phyloP scores from a whole-genome alignment of 306 rosid genomes.

The Vicia sativa region DNA sequence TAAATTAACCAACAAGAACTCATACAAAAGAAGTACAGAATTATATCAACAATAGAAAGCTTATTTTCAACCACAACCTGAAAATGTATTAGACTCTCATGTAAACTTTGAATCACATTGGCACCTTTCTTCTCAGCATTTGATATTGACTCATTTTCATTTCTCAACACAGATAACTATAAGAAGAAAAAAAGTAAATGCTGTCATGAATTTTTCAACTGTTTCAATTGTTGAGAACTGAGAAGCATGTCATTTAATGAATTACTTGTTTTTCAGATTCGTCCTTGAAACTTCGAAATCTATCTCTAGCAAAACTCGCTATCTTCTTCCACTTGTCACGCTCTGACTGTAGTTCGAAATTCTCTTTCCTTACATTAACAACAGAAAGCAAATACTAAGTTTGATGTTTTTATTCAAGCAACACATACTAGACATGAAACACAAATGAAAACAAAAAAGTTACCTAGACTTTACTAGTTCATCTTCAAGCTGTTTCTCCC shows the following conservation, averaged over 20 bases:
- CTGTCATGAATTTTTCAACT: background rate
- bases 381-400: background rate
- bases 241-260: constrained; percentile 2
- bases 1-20: background rate
- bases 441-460: background rate
- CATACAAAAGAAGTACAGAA: background rate
- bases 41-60: constrained; percentile 2
- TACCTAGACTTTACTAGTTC: constrained; percentile 43
- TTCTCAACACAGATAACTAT: constrained; percentile 33
- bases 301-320: constrained; percentile 34
- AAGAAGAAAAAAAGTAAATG: constrained; percentile 16
- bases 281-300: constrained; percentile 29
- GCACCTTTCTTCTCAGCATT: constrained; percentile 39
- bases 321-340: constrained; percentile 28
- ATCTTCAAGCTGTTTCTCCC: constrained; percentile 26
- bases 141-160: constrained; percentile 37
- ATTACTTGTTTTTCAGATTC: constrained; percentile 39
- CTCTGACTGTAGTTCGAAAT: constrained; percentile 27
- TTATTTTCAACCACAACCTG: constrained; percentile 37
- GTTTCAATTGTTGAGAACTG: background rate
- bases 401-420: background rate
- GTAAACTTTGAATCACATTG: constrained; percentile 28
- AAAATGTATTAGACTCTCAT: constrained; percentile 30
- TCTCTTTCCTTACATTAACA: constrained; percentile 39
- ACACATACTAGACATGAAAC: background rate